Evolutionary conservation across 2,329 filamentous ascomycete species (phyloP), one percentile per base, ranked within the genome.

Genomic region (Cercospora zeae-maydis): DNA sequence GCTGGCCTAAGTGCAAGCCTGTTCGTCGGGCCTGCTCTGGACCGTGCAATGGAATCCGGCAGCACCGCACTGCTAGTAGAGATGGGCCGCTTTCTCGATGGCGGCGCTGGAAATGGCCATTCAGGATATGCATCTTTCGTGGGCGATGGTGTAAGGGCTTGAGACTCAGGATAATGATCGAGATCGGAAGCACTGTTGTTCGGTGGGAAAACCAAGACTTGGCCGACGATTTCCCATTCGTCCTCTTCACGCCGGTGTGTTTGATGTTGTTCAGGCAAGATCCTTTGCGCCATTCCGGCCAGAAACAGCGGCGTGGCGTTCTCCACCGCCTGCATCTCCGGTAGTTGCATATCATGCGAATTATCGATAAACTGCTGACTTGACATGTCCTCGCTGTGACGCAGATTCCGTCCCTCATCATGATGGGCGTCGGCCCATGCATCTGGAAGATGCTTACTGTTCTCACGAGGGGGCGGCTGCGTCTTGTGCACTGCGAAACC

Each of bases 31-130:
- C 37, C 42, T 7, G 36, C 24, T 30, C 11, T 45, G 19, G 60
- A 58, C 14, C 60, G 53, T n/a, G 47, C 24, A 7, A 58, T 16
- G n/a, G 60, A 62, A 31, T 58, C 42, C 8, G 60, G 53, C 8
- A 57, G 54, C 9, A 62, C 34, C 30, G 47, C 45, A 36, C 60
- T 62, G 33, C 45, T 58, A 16, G 51, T 58, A 4, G 60, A 62
- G 24, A 62, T 62, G 4, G 60, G 60, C 4, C 54, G 39, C 54
- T 58, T 62, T 9, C n/a, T 52, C 1, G 49, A 13, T 14, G 51
- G 16, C 10, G 21, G 21, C 42, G 33, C 14, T 24, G n/a, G 39
- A 16, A 58, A 21, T 6, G 39, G 5, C 39, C 39, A 45, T 45
- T 45, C 39, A 19, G 9, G 13, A 2, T 24, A 16, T 1, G 39